Evolutionary conservation across 345 rosid genomes (phyloP).

Genomic region (Citrus medica): DNA sequence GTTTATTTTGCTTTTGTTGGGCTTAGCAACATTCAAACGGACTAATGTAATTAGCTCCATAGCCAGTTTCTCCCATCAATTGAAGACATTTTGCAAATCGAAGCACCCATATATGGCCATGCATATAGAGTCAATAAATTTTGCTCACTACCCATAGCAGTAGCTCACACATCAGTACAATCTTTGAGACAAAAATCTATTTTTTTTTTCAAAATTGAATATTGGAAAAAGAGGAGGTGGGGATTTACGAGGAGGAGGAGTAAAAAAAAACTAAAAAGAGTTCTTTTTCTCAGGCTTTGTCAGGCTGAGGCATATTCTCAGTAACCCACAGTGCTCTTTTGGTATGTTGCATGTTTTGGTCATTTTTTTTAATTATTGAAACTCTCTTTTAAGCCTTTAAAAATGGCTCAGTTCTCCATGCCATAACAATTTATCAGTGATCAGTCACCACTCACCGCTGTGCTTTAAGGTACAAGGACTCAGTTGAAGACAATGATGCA

Average conservation of each 20-base stretch:
- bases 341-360: not conserved
- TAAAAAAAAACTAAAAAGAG: not conserved
- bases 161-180: not conserved
- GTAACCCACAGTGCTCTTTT: constrained; percentile 6
- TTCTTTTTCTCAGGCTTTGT: constrained; percentile 18
- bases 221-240: constrained; percentile 18
- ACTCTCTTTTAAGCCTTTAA: not conserved
- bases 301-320: constrained; percentile 33
- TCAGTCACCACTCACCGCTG: not conserved
- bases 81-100: not conserved
- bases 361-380: not conserved
- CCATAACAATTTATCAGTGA: not conserved
- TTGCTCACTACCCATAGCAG: not conserved
- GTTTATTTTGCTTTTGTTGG: not conserved
- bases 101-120: not conserved
- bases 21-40: not conserved
- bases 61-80: not conserved
- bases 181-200: not conserved
- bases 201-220: not conserved
- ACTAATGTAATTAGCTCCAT: not conserved
- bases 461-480: not conserved
- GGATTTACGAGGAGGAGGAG: constrained; percentile 23
- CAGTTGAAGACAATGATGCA: not conserved
- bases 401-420: constrained; percentile 3
- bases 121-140: not conserved